Percentiles rank a stretch among this genome's conserved stretches.
Evolutionary conservation across 1,284 basidiomycete species (phyloP).

Genomic region (Naganishia liquefaciens): DNA sequence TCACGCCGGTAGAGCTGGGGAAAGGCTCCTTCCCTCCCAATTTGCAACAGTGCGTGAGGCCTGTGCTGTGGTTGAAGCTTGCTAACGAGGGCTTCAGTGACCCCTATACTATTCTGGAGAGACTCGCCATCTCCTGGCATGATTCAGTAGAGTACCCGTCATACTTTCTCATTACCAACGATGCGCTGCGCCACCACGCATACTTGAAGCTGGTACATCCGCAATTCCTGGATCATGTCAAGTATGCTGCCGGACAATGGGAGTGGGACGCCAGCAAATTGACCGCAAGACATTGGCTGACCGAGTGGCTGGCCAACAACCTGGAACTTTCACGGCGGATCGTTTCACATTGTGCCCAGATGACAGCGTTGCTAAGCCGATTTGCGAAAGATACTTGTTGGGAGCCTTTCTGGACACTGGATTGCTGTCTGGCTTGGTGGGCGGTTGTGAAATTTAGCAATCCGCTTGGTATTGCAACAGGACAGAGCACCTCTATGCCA

Average conservation of each 20-base stretch:
- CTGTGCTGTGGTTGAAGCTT: background rate
- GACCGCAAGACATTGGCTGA: slow-evolving; percentile 39
- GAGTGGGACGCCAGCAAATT: slow-evolving; percentile 41
- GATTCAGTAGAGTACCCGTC: slow-evolving; percentile 33
- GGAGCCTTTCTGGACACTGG: slow-evolving; percentile 44
- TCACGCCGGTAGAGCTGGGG: background rate
- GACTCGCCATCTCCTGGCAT: slow-evolving; percentile 38
- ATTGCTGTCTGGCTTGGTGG: slow-evolving; percentile 43
- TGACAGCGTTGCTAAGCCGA: slow-evolving; percentile 40
- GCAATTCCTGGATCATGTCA: slow-evolving; percentile 41
- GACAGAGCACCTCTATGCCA: background rate
- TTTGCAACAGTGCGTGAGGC: slow-evolving; percentile 22
- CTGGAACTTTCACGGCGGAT: slow-evolving; percentile 37
- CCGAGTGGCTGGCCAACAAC: slow-evolving; percentile 38
- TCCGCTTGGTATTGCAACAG: background rate
- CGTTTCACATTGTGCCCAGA: slow-evolving; percentile 41
- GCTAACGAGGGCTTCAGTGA: slow-evolving; percentile 32
- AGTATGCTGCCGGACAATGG: slow-evolving; percentile 40
- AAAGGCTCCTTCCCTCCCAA: slow-evolving; percentile 29
- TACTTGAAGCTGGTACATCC: slow-evolving; percentile 41
- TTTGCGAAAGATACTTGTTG: slow-evolving; percentile 41
- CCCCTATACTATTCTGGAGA: slow-evolving; percentile 37
- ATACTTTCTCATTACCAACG: slow-evolving; percentile 37
- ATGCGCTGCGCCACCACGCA: slow-evolving; percentile 42
- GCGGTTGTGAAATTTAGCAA: slow-evolving; percentile 40